These are phyloP conservation scores for Zygnema circumcarinatum DNA, from an alignment of 139 green algal species.

Conservation along the genomic window DNA sequence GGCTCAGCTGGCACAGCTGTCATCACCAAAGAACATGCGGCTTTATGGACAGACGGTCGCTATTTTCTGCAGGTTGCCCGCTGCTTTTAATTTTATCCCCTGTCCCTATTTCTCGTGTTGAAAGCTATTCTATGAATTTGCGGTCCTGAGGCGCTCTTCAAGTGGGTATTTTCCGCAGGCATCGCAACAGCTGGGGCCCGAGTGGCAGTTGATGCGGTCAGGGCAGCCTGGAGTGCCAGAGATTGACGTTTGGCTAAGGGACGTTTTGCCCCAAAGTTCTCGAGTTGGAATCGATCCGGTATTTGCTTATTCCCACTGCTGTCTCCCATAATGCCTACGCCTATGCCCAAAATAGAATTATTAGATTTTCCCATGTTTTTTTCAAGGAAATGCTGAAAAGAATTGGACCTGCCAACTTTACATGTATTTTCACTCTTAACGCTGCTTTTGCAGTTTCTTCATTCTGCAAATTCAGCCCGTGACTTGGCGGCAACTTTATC, in stretches of 20 bases:
- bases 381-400: no score
- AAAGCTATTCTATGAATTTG: no score
- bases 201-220: constrained; percentile 61
- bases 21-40: constrained; percentile 43
- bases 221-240: constrained; percentile 52
- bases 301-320: no score
- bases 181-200: constrained; percentile 51
- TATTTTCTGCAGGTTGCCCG: constrained; percentile 67
- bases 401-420: no score
- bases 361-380: no score
- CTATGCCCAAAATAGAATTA: no score
- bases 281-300: constrained; percentile 64
- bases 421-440: no score
- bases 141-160: no score
- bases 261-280: constrained; percentile 32
- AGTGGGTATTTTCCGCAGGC: constrained; percentile 54
- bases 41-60: constrained; percentile 67
- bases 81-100: neutral
- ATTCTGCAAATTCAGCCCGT: constrained; percentile 23
- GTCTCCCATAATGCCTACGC: neutral
- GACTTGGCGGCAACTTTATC: constrained; percentile 2
- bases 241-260: constrained; percentile 59
- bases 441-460: constrained; percentile 31
- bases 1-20: constrained; percentile 61
- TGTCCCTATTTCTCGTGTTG: no score